A percentile compares a stretch with the other conserved stretches of the same genome.
Conservation (phyloP, 768 basidiomycete genomes). For the Termitomyces sp. region DNA sequence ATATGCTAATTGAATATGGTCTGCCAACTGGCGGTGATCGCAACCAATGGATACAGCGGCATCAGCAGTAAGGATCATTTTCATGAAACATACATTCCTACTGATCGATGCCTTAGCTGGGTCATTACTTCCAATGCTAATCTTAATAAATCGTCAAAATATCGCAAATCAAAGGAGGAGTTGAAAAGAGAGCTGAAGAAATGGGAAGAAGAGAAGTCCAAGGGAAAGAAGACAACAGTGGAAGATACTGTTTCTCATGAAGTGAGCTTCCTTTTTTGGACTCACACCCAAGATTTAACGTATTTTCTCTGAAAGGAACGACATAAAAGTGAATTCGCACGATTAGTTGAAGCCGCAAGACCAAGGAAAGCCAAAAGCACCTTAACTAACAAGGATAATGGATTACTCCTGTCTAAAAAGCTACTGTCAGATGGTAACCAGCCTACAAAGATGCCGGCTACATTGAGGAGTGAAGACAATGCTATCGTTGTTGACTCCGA, state of each 20-base stretch:
- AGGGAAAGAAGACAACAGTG: slow-evolving; percentile 33
- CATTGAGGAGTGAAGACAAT: slow-evolving; percentile 10
- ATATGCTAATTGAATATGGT: slow-evolving; percentile 45
- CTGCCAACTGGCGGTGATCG: slow-evolving; percentile 50
- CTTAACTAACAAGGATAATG: background rate
- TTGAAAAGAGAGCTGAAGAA: slow-evolving; percentile 47
- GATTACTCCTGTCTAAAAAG: slow-evolving; percentile 7
- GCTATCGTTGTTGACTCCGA: slow-evolving; percentile 30
- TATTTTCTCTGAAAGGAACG: slow-evolving; percentile 24
- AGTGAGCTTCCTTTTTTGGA: slow-evolving; percentile 19
- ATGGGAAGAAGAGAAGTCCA: slow-evolving; percentile 50
- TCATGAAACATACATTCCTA: background rate
- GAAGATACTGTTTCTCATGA: slow-evolving; percentile 33
- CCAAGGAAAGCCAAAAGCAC: slow-evolving; percentile 10
- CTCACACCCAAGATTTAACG: background rate
- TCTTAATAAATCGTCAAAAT: slow-evolving; percentile 43
- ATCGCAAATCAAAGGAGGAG: slow-evolving; percentile 39
- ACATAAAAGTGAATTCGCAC: slow-evolving; percentile 33
- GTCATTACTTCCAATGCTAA: slow-evolving; percentile 67
- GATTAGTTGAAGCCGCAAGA: slow-evolving; percentile 30
- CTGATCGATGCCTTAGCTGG: slow-evolving; percentile 41
- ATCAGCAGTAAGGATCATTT: slow-evolving; percentile 42
- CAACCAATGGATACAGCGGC: slow-evolving; percentile 44
- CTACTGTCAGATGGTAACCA: background rate
- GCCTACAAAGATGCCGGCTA: background rate